A percentile compares a stretch with the other conserved stretches of the same genome.
Conservation (phyloP, 208 protist species). For the Trichomonas tenax region DNA sequence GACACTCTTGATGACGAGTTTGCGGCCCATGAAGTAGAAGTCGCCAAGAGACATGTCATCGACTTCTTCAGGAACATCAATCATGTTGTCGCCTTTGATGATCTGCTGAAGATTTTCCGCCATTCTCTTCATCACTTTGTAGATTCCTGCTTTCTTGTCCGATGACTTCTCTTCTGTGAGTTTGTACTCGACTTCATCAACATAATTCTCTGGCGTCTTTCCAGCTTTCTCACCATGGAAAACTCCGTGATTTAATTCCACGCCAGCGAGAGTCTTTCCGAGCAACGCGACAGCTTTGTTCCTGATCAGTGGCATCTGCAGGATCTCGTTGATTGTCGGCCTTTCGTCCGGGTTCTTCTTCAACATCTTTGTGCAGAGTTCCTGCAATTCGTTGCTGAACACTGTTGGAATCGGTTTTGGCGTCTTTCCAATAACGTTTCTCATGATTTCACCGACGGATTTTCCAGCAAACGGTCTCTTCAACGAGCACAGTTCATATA, state of each 20-base stretch:
- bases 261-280: not conserved
- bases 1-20: not conserved
- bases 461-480: not conserved
- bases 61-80: not conserved
- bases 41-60: not conserved
- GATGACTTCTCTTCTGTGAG: not conserved
- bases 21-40: slow-evolving; percentile 11
- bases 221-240: slow-evolving; percentile 5
- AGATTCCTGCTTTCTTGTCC: not conserved
- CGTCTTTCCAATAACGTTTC: not conserved
- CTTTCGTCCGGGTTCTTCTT: not conserved
- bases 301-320: not conserved
- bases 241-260: not conserved
- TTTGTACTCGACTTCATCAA: not conserved
- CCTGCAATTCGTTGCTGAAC: not conserved
- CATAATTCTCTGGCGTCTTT: not conserved
- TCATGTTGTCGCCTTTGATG: not conserved
- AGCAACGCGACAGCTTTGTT: not conserved
- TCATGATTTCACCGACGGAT: not conserved
- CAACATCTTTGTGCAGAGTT: not conserved
- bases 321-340: not conserved
- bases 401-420: not conserved
- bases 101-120: not conserved
- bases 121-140: not conserved
- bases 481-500: not conserved